These are phyloP conservation scores for Domatiomyces catenatus DNA, from an alignment of 2,329 filamentous ascomycete species.

Conservation along the genomic window DNA sequence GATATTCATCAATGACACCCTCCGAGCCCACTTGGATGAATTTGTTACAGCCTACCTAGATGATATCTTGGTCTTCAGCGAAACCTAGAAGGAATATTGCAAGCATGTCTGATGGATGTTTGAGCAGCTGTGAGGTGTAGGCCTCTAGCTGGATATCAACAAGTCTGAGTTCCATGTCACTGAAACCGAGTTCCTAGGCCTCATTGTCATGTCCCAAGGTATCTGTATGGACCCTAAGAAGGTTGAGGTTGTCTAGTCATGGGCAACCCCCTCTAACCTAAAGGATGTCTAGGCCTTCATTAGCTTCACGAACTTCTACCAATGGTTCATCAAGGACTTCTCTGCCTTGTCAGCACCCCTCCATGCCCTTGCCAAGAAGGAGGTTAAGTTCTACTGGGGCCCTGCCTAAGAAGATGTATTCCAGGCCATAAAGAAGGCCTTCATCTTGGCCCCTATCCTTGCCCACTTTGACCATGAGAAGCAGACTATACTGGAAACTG, in stretches of 20 bases:
- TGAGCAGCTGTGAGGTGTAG: constrained; percentile 2
- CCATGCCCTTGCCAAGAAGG: constrained; percentile 8
- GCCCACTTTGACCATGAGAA: constrained; percentile 7
- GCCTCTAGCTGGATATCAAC: constrained; percentile 15
- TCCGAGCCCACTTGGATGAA: constrained; percentile 4
- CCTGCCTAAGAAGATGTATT: constrained; percentile 2
- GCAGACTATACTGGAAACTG: constrained; percentile 6
- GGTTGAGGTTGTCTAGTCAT: constrained; percentile 17
- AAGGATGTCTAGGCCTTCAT: constrained; percentile 18
- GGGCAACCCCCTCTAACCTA: constrained; percentile 10
- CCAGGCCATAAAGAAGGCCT: constrained; percentile 2
- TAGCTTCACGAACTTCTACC: constrained; percentile 22
- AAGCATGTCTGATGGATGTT: constrained; percentile 10
- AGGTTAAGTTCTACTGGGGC: constrained; percentile 1
- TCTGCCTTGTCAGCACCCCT: constrained; percentile 13
- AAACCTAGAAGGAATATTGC: constrained; percentile 16
- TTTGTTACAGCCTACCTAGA: constrained; percentile 12
- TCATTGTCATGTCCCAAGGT: constrained; percentile 17
- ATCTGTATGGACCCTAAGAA: constrained; percentile 19
- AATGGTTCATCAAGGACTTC: constrained; percentile 19
- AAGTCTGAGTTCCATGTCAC: constrained; percentile 22
- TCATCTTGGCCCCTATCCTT: constrained; percentile 6
- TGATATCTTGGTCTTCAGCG: constrained; percentile 18
- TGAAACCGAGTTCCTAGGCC: constrained; percentile 20
- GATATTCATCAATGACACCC: constrained; percentile 4